A percentile compares a stretch with the other conserved stretches of the same genome.
phyloP scores from a whole-genome alignment of 805 yeast species.

The Wickerhamiella siamensis region DNA sequence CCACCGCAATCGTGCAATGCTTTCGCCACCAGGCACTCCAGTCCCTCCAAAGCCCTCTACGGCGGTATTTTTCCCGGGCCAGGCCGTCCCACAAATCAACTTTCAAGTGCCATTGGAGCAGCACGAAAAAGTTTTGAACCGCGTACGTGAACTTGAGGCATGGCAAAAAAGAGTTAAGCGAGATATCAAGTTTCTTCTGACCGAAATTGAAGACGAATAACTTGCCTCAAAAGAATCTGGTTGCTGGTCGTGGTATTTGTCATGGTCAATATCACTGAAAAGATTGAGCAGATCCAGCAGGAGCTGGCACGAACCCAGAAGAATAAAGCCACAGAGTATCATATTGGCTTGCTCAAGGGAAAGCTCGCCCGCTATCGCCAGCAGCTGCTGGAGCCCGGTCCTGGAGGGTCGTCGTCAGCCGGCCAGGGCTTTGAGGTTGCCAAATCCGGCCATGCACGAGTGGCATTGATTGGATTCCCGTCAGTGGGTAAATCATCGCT shows the following conservation, averaged over 20 bases:
- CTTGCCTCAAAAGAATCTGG: background rate
- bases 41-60: background rate
- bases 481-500: slow-evolving; percentile 95
- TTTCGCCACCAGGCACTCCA: background rate
- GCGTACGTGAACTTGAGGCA: background rate
- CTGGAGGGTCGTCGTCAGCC: slow-evolving; percentile 50
- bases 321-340: slow-evolving; percentile 96
- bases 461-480: slow-evolving; percentile 90
- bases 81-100: background rate
- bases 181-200: background rate
- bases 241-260: background rate
- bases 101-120: background rate
- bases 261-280: slow-evolving; percentile 36
- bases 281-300: slow-evolving; percentile 77
- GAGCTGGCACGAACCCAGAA: slow-evolving; percentile 93
- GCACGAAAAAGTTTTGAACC: background rate
- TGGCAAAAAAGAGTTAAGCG: background rate
- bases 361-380: slow-evolving; percentile 85
- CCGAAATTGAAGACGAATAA: background rate
- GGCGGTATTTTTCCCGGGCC: background rate
- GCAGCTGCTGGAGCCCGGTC: slow-evolving; percentile 80
- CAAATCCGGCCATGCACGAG: slow-evolving; percentile 93
- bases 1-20: background rate
- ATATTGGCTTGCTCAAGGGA: slow-evolving; percentile 85
- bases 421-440: slow-evolving; percentile 90